Percentiles rank a stretch among this genome's conserved stretches.
These are phyloP conservation scores for Croton laevigatus DNA, from an alignment of 441 rosid species.

Conservation along the genomic window DNA sequence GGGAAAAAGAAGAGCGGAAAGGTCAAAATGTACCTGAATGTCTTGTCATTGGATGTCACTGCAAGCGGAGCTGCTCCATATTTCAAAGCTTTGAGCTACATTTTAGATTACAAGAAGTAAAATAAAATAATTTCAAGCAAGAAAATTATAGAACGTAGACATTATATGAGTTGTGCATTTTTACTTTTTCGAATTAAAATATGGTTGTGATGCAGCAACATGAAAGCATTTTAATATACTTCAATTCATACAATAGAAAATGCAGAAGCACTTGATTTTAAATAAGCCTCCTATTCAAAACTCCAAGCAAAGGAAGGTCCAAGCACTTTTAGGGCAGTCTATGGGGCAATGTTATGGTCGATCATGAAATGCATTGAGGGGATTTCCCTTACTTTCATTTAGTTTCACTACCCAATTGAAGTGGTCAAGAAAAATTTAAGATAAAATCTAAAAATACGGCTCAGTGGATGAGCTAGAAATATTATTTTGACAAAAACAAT, in stretches of 20 bases:
- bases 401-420: background rate
- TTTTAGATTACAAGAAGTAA: slow-evolving; percentile 8
- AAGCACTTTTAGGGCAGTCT: background rate
- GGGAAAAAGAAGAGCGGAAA: background rate
- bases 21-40: slow-evolving; percentile 33
- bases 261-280: background rate
- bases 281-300: background rate
- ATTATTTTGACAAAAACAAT: slow-evolving; percentile 5
- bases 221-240: background rate
- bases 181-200: background rate
- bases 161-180: background rate
- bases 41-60: slow-evolving; percentile 28
- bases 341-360: background rate
- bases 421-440: background rate
- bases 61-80: slow-evolving; percentile 66
- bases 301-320: background rate
- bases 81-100: slow-evolving; percentile 70
- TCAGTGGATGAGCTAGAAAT: background rate
- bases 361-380: background rate
- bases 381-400: slow-evolving; percentile 5
- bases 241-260: background rate
- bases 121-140: background rate
- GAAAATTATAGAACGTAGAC: background rate
- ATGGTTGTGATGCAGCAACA: background rate
- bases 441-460: background rate